phyloP scores from a whole-genome alignment of 257 asterid genomes.

The Petunia axillaris region DNA sequence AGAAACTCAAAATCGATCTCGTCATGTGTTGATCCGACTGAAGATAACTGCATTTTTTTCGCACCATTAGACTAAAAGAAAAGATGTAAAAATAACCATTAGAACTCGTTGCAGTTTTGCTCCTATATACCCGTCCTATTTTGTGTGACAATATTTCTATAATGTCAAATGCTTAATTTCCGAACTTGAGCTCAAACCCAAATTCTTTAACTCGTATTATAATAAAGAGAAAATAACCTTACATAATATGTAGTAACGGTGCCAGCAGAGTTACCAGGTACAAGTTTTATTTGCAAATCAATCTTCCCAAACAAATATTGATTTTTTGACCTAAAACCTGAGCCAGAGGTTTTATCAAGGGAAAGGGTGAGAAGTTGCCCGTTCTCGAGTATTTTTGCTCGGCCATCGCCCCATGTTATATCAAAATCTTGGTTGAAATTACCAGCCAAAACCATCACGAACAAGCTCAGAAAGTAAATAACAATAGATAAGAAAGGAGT shows the following conservation, averaged over 20 bases:
- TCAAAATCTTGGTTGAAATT: conserved; percentile 20
- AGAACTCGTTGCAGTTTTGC: background rate
- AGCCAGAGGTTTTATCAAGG: conserved; percentile 5
- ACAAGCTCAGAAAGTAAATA: background rate
- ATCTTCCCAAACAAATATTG: conserved; percentile 9
- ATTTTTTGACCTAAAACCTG: background rate
- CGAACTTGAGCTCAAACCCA: no score
- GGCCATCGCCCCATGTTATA: conserved; percentile 21
- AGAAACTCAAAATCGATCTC: conserved; percentile 25
- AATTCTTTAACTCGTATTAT: no score
- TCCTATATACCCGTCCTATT: no score
- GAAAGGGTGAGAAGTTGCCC: conserved; percentile 19
- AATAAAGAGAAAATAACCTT: background rate
- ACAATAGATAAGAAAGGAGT: background rate
- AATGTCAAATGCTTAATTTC: no score
- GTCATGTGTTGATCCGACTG: conserved; percentile 20
- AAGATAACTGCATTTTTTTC: background rate
- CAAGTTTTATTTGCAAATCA: conserved; percentile 10
- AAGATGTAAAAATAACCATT: background rate
- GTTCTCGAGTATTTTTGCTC: conserved; percentile 4
- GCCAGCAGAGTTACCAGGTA: conserved; percentile 7
- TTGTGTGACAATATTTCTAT: no score
- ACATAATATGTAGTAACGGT: conserved; percentile 25
- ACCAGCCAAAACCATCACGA: background rate
- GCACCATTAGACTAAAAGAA: background rate